Base-by-base conservation (phyloP, 2,329 filamentous ascomycete species). In the Penicillium rolfsii region DNA sequence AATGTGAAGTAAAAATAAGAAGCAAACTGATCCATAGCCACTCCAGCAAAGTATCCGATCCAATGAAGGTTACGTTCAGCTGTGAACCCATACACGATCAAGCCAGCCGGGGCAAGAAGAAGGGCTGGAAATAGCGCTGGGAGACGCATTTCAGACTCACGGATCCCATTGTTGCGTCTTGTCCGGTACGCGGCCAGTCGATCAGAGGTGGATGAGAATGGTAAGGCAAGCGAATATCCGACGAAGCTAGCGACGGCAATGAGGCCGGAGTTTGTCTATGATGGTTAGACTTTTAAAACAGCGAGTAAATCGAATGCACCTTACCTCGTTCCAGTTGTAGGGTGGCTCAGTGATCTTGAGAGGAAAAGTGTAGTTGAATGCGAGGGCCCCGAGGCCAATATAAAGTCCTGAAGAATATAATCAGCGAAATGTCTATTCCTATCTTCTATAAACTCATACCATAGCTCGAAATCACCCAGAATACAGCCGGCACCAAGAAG, bases 1-100 rank as follows among this genome's bases (percentile, higher is more conserved):
- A 87, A 85, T 14, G 81, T 82, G 70, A 85, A 85, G 71, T 80
- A 85, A 66, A 85, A 85, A 71, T 84, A 85, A 4, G 77, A 77
- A 22, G 77, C 76, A 72, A 80, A 84, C 58, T 82, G 80, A 11
- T 76, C 74, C 74, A 85, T 76, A n/a, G 72, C 79, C 3, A 82
- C 79, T 6, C 81, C 83, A 14, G 78, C 70, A 61, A 85, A 83
- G 72, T 83, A 85, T 5, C 71, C 73, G 30, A 72, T 65, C 73
- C 73, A 75, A 62, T 76, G 73, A 8, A 76, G 67, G 35, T 73
- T 65, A 9, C 65, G 62, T 53, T 74, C 55, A 1, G 73, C 73
- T 0, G 72, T 72, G 53, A 74, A 68, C 1, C 73, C 73, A 60
- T 74, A 76, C 1, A 75, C 61, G 24, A 76, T 67, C 19, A 76